These are phyloP conservation scores for Pelagophyceae sp. DNA, from an alignment of 352 stramenopile genomes.

Conservation along the genomic window DNA sequence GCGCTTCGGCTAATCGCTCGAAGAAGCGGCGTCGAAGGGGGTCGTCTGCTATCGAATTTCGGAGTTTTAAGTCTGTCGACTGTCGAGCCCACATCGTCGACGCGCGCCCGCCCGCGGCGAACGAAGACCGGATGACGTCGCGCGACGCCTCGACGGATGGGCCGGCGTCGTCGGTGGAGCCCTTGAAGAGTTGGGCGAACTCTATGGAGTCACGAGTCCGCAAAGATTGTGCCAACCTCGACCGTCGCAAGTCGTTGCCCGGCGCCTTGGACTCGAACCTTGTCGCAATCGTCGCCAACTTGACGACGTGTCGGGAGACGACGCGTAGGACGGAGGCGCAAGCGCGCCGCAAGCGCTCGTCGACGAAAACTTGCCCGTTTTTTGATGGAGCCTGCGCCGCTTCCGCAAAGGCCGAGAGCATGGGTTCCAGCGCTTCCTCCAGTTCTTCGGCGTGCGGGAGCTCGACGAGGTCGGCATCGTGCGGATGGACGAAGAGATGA, in stretches of 20 bases:
- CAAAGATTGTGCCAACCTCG: background rate
- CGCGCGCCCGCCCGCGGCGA: background rate
- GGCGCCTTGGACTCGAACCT: background rate
- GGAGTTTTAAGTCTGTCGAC: background rate
- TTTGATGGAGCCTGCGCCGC: too few species aligned
- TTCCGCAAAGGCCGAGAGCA: background rate
- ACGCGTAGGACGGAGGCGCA: background rate
- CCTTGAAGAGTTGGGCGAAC: background rate
- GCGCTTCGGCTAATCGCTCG: constrained; percentile 1
- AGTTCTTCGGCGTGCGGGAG: background rate
- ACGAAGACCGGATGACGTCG: background rate
- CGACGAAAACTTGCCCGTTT: too few species aligned
- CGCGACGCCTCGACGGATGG: background rate
- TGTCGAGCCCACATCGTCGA: background rate
- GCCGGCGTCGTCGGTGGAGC: background rate
- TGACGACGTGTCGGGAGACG: background rate
- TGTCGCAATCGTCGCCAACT: background rate
- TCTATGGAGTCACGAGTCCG: background rate
- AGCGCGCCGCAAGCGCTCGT: too few species aligned
- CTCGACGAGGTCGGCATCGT: constrained; percentile 11
- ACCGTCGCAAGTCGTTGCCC: background rate
- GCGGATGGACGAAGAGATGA: background rate
- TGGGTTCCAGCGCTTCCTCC: background rate
- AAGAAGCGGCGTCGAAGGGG: background rate
- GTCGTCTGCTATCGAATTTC: background rate